These are phyloP conservation scores for Fraxinus floribunda DNA, from an alignment of 305 asterid species.

Conservation along the genomic window DNA sequence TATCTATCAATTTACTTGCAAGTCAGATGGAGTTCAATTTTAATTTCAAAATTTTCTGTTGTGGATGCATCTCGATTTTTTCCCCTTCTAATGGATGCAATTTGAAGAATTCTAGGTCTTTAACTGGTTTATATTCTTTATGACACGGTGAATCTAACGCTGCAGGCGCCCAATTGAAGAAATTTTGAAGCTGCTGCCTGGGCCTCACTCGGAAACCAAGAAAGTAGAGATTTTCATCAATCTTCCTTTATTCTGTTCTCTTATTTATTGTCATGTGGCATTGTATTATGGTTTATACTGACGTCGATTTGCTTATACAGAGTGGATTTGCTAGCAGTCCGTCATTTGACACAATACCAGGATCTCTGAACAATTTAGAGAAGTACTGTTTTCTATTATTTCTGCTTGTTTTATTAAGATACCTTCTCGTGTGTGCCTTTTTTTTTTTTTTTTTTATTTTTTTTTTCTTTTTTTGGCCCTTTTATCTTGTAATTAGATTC, in stretches of 20 bases:
- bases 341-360: slow-evolving; percentile 59
- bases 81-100: slow-evolving; percentile 8
- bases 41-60: not conserved
- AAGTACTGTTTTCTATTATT: slow-evolving; percentile 45
- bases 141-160: slow-evolving; percentile 12
- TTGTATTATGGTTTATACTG: slow-evolving; percentile 6
- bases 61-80: not conserved
- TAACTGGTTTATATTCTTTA: not conserved
- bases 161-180: slow-evolving; percentile 93
- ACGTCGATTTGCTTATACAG: slow-evolving; percentile 43
- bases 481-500: not conserved
- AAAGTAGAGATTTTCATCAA: slow-evolving; percentile 36
- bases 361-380: slow-evolving; percentile 53
- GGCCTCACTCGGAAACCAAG: slow-evolving; percentile 87
- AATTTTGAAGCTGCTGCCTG: slow-evolving; percentile 82
- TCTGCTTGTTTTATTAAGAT: not conserved
- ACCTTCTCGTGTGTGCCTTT: not conserved
- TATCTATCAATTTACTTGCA: not conserved
- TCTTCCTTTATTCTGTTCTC: not conserved
- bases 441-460: too few relatives aligned
- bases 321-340: slow-evolving; percentile 70
- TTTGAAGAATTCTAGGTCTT: not conserved
- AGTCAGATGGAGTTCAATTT: not conserved
- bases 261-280: not conserved
- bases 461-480: too few relatives aligned